These are phyloP conservation scores for Monilinia aucupariae DNA, from an alignment of 2,329 filamentous ascomycete genomes.

Conservation along the genomic window DNA sequence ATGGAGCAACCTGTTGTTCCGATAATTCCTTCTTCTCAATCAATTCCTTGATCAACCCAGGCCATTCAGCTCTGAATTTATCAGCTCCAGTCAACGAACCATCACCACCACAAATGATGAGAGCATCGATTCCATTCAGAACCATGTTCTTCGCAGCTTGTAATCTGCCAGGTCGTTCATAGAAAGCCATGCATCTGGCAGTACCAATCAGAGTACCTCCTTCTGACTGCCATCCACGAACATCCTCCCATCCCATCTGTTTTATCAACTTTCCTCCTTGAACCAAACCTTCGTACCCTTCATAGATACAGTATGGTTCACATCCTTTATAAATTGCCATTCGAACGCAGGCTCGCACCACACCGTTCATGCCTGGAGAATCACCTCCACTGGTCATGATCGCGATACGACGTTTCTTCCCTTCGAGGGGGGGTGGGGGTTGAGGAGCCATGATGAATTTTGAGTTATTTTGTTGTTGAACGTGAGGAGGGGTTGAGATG, in stretches of 20 bases:
- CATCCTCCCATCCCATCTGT: constrained; percentile 86
- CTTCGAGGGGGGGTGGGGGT: constrained; percentile 28
- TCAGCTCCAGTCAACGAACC: constrained; percentile 94
- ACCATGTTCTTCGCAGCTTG: constrained; percentile 92
- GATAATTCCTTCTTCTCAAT: constrained; percentile 68
- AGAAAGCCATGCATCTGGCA: constrained; percentile 87
- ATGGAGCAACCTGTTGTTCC: constrained; percentile 64
- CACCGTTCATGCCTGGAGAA: constrained; percentile 70
- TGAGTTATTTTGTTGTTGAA: constrained; percentile 6
- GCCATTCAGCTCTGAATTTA: constrained; percentile 89
- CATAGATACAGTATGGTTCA: constrained; percentile 76
- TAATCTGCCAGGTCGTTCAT: constrained; percentile 77
- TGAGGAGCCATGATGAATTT: constrained; percentile 25
- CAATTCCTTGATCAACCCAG: constrained; percentile 77
- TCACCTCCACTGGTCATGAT: constrained; percentile 72
- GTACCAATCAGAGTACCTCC: constrained; percentile 96
- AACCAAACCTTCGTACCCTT: constrained; percentile 94
- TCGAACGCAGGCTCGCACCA: constrained; percentile 72
- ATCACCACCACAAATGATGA: constrained; percentile 96
- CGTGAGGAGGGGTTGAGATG: background rate
- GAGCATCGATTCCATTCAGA: constrained; percentile 83
- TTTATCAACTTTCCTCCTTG: constrained; percentile 82
- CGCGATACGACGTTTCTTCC: constrained; percentile 46
- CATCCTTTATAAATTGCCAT: constrained; percentile 82
- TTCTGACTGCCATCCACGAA: constrained; percentile 88